Base-by-base conservation (phyloP, 2,329 filamentous ascomycete genomes). In the Pseudogymnoascus sp. region DNA sequence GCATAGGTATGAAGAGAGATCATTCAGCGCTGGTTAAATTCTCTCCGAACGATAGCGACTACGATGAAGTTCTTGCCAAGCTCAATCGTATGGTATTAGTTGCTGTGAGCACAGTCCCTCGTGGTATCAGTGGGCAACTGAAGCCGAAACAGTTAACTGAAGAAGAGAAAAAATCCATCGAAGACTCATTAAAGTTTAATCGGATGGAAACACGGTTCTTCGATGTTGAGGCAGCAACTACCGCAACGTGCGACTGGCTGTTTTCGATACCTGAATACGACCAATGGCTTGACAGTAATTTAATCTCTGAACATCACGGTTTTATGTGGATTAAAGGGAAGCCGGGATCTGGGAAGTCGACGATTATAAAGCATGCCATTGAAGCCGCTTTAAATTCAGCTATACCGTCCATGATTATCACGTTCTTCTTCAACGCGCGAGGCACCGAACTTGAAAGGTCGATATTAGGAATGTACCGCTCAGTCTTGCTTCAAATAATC, bases 251-350 rank as follows among this genome's bases (percentile, higher is more conserved):
- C 64, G 67, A 69, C 63, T 81, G 78, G 79, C 68, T 81, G 0
- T 64, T 78, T 0, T 63, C 70, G 1, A 70, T 68, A 35, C 4
- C 65, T 0, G 61, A 75, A 40, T 80, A 77, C 61, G 56, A 65
- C 2, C 64, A 72, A 1, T 81, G 78, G 79, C 69, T 75, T 14
- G 68, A 78, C 59, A 42, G 63, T 0, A n/a, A 35, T 4, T 71
- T 71, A 1, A 59, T 72, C 4, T 5, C 33, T 5, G 62, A 72
- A 2, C 72, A 78, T 37, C 64, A 72, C 29, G 77, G 77, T 4
- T 74, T 81, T 35, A 65, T 82, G 0, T 81, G 78, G 79, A 77
- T 82, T 31, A 75, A 75, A 50, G 80, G 79, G 0, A 79, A 80
- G 10, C 75, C 77, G 0, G 78, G 78, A 0, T 71, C 74, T 1